Conservation (phyloP, 2,329 filamentous ascomycete genomes). For the Colletotrichum costaricense region DNA sequence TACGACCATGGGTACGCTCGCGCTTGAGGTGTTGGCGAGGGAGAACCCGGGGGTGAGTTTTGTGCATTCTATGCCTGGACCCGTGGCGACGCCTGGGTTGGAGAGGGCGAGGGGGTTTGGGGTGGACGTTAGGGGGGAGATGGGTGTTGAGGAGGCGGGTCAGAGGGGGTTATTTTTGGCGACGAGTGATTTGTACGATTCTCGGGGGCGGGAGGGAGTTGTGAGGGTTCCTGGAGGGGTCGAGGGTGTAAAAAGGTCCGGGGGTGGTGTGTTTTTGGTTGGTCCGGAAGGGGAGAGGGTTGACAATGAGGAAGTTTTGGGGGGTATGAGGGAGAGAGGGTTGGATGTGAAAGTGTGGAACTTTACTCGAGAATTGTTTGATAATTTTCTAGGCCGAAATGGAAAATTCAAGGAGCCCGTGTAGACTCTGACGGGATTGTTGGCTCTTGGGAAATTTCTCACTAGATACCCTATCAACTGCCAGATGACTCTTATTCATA, state of each 20-base stretch:
- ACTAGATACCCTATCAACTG: too few relatives aligned
- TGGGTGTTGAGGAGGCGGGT: conserved; percentile 38
- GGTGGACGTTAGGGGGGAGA: conserved; percentile 7
- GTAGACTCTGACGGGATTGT: too few relatives aligned
- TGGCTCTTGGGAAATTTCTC: too few relatives aligned
- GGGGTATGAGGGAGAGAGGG: background rate
- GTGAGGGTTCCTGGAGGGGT: background rate
- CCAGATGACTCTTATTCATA: too few relatives aligned
- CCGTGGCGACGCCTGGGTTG: conserved; percentile 39
- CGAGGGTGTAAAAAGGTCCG: background rate
- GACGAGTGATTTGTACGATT: conserved; percentile 39
- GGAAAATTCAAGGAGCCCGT: background rate
- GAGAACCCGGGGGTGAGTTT: conserved; percentile 53
- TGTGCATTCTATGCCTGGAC: conserved; percentile 48
- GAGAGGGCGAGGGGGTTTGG: conserved; percentile 39
- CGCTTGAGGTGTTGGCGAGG: conserved; percentile 58
- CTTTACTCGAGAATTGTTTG: background rate
- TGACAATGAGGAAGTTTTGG: background rate
- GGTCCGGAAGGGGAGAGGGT: background rate
- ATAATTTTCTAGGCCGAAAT: background rate
- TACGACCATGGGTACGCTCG: conserved; percentile 60
- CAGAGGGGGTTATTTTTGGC: conserved; percentile 38
- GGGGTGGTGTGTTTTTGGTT: background rate
- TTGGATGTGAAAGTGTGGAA: conserved; percentile 1
- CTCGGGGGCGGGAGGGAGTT: background rate